Conservation (phyloP, 2,329 filamentous ascomycete genomes). For the Pseudopithomyces chartarum region DNA sequence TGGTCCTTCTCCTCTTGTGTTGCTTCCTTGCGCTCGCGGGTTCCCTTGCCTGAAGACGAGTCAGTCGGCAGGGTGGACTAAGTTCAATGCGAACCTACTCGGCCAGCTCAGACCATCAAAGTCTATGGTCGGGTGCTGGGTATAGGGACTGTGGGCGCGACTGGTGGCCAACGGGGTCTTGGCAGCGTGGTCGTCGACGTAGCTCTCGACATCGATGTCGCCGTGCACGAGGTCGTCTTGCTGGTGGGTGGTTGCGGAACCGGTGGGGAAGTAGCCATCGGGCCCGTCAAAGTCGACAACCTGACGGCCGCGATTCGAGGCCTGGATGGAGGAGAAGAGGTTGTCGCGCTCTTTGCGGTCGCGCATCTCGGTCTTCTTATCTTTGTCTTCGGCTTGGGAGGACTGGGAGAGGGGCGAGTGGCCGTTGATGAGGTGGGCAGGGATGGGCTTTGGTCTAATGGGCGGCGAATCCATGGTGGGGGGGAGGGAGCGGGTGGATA, state of each 20-base stretch:
- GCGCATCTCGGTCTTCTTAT: constrained; percentile 52
- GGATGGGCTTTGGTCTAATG: constrained; percentile 57
- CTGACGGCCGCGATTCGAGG: constrained; percentile 58
- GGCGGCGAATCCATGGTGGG: constrained; percentile 53
- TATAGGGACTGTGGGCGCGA: constrained; percentile 56
- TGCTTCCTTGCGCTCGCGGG: constrained; percentile 64
- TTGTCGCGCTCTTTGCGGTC: constrained; percentile 60
- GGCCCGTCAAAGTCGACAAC: constrained; percentile 51
- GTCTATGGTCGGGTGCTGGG: constrained; percentile 57
- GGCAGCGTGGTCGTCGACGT: constrained; percentile 56
- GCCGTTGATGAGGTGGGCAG: constrained; percentile 63
- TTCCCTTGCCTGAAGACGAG: constrained; percentile 61
- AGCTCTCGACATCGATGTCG: constrained; percentile 53
- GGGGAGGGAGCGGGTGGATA: constrained; percentile 9
- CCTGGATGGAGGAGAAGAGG: constrained; percentile 63
- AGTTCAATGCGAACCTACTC: constrained; percentile 41
- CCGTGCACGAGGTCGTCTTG: constrained; percentile 26
- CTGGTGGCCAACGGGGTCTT: constrained; percentile 60
- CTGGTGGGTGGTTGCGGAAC: constrained; percentile 21
- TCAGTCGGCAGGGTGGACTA: constrained; percentile 6
- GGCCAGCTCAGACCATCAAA: constrained; percentile 63
- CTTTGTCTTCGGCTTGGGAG: constrained; percentile 51
- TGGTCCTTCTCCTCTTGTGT: constrained; percentile 63
- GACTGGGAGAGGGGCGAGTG: constrained; percentile 55
- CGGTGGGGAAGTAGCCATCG: constrained; percentile 35